Evolutionary conservation across 106 monocot species (phyloP).

Genomic region (Phalaenopsis equestris): DNA sequence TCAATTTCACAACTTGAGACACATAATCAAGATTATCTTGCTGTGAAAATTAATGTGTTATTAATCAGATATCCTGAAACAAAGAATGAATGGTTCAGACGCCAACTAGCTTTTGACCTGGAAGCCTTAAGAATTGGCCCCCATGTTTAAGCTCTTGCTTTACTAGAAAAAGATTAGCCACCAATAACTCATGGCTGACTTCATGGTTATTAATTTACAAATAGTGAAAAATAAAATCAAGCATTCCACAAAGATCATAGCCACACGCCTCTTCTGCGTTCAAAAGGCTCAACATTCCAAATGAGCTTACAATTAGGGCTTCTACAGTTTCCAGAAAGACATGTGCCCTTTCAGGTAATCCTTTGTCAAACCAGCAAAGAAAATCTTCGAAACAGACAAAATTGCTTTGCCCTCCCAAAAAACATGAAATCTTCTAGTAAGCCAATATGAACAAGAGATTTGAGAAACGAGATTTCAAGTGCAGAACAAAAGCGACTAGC

Average conservation of each 20-base stretch:
- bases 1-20: background rate
- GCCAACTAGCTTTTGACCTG: background rate
- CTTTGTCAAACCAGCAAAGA: background rate
- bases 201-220: background rate
- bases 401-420: background rate
- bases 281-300: background rate
- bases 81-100: background rate
- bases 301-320: background rate
- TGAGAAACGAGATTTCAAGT: background rate
- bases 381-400: background rate
- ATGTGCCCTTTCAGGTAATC: background rate
- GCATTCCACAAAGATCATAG: background rate
- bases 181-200: background rate
- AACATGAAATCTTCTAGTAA: background rate
- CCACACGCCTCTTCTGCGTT: background rate
- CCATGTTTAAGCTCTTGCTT: background rate
- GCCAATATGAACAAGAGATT: background rate
- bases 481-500: background rate
- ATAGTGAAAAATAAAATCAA: background rate
- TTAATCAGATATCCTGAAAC: background rate
- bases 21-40: background rate
- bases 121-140: no score
- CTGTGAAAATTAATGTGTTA: background rate
- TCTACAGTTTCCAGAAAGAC: background rate
- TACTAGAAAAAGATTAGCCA: background rate